Conservation (phyloP, 139 green algal species). For the Dunaliella primolecta region DNA sequence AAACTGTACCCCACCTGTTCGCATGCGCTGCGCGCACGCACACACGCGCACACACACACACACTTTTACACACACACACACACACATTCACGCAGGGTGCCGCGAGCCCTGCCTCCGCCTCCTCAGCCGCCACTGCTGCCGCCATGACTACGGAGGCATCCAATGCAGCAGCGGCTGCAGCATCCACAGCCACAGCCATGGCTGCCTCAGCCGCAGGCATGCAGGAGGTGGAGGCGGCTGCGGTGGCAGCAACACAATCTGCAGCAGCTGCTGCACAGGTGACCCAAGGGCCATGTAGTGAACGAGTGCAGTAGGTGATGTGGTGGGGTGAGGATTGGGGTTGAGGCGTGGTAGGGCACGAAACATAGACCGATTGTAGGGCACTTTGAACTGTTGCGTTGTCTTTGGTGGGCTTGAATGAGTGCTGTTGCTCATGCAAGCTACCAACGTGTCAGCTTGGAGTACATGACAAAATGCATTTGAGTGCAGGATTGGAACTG, state of each 20-base stretch:
- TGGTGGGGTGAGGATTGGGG: neutral
- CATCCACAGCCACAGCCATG: constrained; percentile 30
- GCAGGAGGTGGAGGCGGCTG: constrained; percentile 1
- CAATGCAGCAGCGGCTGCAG: neutral
- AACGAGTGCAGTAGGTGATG: neutral
- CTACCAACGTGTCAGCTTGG: too few species aligned
- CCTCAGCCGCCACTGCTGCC: neutral
- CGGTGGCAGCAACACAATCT: neutral
- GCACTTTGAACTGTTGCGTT: too few species aligned
- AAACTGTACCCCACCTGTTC: too few species aligned
- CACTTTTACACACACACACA: too few species aligned
- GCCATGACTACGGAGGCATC: neutral
- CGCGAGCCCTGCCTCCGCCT: neutral
- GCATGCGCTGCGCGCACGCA: too few species aligned
- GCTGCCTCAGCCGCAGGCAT: constrained; percentile 16
- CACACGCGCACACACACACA: too few species aligned
- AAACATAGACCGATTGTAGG: too few species aligned
- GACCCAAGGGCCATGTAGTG: neutral
- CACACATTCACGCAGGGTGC: neutral
- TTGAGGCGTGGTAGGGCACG: too few species aligned
- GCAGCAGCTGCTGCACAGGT: neutral
- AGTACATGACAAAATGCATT: too few species aligned
- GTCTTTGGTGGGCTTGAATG: too few species aligned
- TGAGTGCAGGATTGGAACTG: too few species aligned
- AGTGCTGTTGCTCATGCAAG: too few species aligned